Base-by-base conservation (phyloP, 2,329 filamentous ascomycete genomes). In the Aspergillus pseudonomiae region DNA sequence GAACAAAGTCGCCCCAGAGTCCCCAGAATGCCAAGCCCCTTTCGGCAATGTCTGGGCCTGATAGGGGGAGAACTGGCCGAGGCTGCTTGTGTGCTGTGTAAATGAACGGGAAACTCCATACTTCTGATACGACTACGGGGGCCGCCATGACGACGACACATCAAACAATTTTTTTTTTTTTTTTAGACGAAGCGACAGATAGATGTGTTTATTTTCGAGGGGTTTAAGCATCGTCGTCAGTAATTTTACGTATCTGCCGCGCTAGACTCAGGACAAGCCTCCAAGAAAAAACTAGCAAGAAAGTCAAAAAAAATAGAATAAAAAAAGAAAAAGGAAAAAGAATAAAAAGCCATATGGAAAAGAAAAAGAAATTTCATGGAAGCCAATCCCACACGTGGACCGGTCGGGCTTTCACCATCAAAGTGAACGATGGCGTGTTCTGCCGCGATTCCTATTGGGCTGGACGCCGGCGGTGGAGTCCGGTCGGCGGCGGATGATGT, bases 371-470 rank as follows among this genome's bases (percentile, higher is more conserved):
- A 54, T 54, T 50, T 57, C 28, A 41, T 52, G 30, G 30, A 63
- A 53, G 41, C 10, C 7, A 43, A 54, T 32, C 24, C 64, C 65
- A 68, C 65, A 66, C 61, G 65, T 69, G 63, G 66, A 66, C 55
- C 59, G 41, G 26, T 16, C 12, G 53, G 57, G 52, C 64, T 74
- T 72, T 71, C 74, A 75, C 69, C 74, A 77, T 77, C 74, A 59
- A 59, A 54, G 63, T 59, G 50, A 58, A 54, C 63, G 72, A 77
- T 77, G 74, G 74, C 74, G 74, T 73, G 73, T 76, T 73, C 72
- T 64, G 36, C 24, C 48, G 41, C 2, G 0, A 0, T 32, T 41
- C 43, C 71, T 60, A 77, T 77, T 76, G 74, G 74, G 5, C 21
- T 24, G 24, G n/a, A 50, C n/a, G 14, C n/a, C 21, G 30, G 46